Evolutionary conservation across 306 rosid species (phyloP).

Genomic region (Vigna trinervia): DNA sequence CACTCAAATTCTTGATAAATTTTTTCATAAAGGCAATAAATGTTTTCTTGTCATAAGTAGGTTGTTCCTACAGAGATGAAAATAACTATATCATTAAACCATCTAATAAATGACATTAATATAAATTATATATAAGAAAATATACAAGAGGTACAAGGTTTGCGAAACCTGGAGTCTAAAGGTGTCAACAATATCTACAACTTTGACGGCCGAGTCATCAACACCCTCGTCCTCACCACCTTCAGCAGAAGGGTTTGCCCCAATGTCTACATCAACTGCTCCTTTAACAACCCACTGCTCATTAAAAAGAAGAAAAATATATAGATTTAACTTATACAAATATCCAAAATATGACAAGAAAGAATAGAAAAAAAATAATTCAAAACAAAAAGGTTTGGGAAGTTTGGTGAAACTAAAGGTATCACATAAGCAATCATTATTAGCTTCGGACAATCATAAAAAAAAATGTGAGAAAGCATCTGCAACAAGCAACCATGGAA

Average conservation of each 20-base stretch:
- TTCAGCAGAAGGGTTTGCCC: constrained; percentile 98
- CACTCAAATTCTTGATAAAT: constrained; percentile 69
- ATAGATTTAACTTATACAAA: background rate
- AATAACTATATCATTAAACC: background rate
- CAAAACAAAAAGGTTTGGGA: too few species aligned
- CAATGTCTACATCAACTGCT: constrained; percentile 78
- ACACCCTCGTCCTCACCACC: constrained; percentile 84
- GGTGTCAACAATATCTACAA: constrained; percentile 49
- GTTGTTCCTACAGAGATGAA: constrained; percentile 70
- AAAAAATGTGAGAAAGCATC: too few species aligned
- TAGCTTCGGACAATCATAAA: too few species aligned
- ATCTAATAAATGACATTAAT: too few species aligned
- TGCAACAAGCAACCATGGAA: too few species aligned
- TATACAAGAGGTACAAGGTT: background rate
- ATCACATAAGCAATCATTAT: too few species aligned
- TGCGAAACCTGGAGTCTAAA: constrained; percentile 49
- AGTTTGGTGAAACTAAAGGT: background rate
- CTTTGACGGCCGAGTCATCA: constrained; percentile 70
- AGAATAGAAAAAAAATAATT: background rate
- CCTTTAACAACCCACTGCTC: constrained; percentile 86
- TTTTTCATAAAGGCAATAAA: constrained; percentile 66
- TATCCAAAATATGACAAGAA: background rate
- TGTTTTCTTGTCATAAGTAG: constrained; percentile 73
- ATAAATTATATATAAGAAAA: background rate
- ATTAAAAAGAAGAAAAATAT: background rate